Percentiles rank a stretch among this genome's conserved stretches.
Conservation (phyloP, 2,329 filamentous ascomycete species). For the Coleophoma cylindrospora region DNA sequence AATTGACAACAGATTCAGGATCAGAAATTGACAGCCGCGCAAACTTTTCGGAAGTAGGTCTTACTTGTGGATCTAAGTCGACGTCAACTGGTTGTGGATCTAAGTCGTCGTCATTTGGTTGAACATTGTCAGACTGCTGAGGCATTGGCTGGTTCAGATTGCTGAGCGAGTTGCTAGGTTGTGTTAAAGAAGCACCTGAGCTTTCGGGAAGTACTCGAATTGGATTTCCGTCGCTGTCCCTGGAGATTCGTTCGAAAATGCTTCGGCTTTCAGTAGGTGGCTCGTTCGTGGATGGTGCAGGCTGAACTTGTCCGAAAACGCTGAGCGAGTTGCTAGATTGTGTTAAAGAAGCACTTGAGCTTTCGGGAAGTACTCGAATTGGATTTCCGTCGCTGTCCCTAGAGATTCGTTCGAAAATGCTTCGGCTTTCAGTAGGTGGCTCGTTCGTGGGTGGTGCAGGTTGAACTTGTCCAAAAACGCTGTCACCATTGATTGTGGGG, state of each 20-base stretch:
- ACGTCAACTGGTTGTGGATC: too few species aligned
- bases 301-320: too few species aligned
- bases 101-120: too few species aligned
- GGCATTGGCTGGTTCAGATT: not conserved
- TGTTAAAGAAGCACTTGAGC: slow-evolving; percentile 25
- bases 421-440: slow-evolving; percentile 17
- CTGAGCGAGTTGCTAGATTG: slow-evolving; percentile 15
- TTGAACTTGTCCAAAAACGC: slow-evolving; percentile 8
- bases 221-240: slow-evolving; percentile 43
- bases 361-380: slow-evolving; percentile 29
- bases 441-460: slow-evolving; percentile 16
- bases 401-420: slow-evolving; percentile 50
- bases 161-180: slow-evolving; percentile 15
- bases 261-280: slow-evolving; percentile 20
- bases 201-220: slow-evolving; percentile 30
- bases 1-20: too few species aligned
- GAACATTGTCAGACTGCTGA: not conserved
- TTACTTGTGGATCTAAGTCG: too few species aligned
- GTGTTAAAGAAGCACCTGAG: slow-evolving; percentile 24
- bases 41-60: too few species aligned
- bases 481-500: not conserved
- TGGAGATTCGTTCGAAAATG: slow-evolving; percentile 51
- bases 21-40: too few species aligned
- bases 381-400: slow-evolving; percentile 45
- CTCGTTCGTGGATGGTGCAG: slow-evolving; percentile 16